Conservation (phyloP, 129 eudicot species). For the Heracleum sosnowskyi region DNA sequence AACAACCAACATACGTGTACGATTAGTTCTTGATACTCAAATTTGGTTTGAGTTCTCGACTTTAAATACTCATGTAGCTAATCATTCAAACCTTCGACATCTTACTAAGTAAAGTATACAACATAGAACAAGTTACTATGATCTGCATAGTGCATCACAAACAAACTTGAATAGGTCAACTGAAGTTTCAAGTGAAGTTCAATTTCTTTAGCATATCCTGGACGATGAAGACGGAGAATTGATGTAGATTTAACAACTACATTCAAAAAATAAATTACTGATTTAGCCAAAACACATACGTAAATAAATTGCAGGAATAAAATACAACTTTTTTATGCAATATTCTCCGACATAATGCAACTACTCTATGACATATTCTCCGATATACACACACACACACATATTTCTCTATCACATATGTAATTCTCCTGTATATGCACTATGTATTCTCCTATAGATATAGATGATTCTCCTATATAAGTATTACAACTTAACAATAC, state of each 20-base stretch:
- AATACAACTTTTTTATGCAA: no score
- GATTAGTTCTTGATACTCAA: not conserved
- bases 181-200: no score
- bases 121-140: no score
- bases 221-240: conserved; percentile 10
- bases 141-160: not conserved
- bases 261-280: not conserved
- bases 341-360: not conserved
- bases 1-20: not conserved
- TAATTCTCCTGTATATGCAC: no score
- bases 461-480: no score
- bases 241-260: conserved; percentile 28
- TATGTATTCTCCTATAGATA: no score
- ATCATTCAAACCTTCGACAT: not conserved
- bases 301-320: not conserved
- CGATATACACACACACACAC: not conserved
- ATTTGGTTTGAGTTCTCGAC: not conserved
- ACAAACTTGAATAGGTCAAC: no score
- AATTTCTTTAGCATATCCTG: conserved; percentile 12
- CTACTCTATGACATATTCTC: not conserved
- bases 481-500: no score
- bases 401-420: not conserved
- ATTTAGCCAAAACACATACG: not conserved
- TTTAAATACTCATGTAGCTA: not conserved
- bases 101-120: not conserved